Evolutionary conservation across 257 asterid genomes (phyloP).

Genomic region (Handroanthus guayacan): DNA sequence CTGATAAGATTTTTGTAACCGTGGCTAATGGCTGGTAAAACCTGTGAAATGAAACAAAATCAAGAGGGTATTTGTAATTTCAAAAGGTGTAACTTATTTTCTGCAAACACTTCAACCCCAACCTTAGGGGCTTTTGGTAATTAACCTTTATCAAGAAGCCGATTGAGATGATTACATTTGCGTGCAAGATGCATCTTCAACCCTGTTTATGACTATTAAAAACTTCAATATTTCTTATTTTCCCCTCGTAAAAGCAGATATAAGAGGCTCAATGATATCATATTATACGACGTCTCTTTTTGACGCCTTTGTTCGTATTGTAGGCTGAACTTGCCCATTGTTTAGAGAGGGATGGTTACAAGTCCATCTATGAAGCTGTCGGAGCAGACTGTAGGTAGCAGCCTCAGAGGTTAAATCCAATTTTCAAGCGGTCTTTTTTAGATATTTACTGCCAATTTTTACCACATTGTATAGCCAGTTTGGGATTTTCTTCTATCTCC

Average conservation of each 20-base stretch:
- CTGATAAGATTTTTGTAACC: no score
- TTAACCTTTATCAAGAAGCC: no score
- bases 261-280: not conserved
- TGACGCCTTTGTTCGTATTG: slow-evolving; percentile 10
- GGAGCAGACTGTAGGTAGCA: slow-evolving; percentile 89
- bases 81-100: no score
- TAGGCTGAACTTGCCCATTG: slow-evolving; percentile 88
- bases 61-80: no score
- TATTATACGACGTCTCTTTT: not conserved
- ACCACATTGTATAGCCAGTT: slow-evolving; percentile 34
- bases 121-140: no score
- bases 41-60: no score
- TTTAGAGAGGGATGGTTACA: slow-evolving; percentile 86
- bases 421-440: not conserved
- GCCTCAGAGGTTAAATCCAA: slow-evolving; percentile 26
- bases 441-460: slow-evolving; percentile 28
- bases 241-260: not conserved
- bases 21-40: no score
- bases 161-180: no score
- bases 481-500: not conserved
- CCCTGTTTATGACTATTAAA: not conserved
- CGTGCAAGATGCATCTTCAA: no score
- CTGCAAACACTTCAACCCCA: no score
- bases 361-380: slow-evolving; percentile 79
- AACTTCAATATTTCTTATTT: no score